Evolutionary conservation across 345 rosid genomes (phyloP), one percentile per base, ranked within the genome.

Genomic region (Kernera saxatilis): DNA sequence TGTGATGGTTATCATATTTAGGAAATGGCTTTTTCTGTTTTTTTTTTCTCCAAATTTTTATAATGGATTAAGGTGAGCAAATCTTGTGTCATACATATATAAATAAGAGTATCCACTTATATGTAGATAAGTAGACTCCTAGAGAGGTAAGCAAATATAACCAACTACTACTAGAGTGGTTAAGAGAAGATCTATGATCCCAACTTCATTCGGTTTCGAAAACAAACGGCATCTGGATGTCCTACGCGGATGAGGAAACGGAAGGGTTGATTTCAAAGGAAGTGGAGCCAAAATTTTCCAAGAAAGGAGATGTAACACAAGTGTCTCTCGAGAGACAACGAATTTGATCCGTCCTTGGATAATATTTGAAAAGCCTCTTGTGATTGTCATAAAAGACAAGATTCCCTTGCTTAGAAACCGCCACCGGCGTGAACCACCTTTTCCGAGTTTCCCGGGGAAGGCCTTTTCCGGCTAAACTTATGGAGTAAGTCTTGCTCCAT

Each of bases 1-100:
- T 39, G 21, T 61, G 63, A 53, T 73, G 67, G 54, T 48, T 67
- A 58, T 74, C 52, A 67, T 19, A 35, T 19, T 39, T 67, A 52
- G 50, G 61, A 25, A 30, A 15, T 50, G 49, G 33, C 14, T 51
- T 10, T 4, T 45, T 62, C n/a, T 18, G 19, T 29, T n/a, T 56
- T 8, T 10, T 52, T 22, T 8, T n/a, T 17, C 14, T 32, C 26
- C 14, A 19, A 45, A 18, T 11, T 8, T 62, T 44, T 60, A 50
- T 50, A 29, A 52, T 33, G 69, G 33, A 50, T 36, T 29, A 30
- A 27, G 9, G 26, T 60, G n/a, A 14, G 19, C 54, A 40, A 40
- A 32, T 29, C 62, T 50, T 49, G 51, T 39, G 52, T 33, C 27
- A 53, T 21, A 52, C 12, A 22, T 26, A 15, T 23, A 26, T 19